A percentile compares a stretch with the other conserved stretches of the same genome.
These are phyloP conservation scores for Neonectria magnoliae DNA, from an alignment of 2,329 filamentous ascomycete genomes.

Conservation along the genomic window DNA sequence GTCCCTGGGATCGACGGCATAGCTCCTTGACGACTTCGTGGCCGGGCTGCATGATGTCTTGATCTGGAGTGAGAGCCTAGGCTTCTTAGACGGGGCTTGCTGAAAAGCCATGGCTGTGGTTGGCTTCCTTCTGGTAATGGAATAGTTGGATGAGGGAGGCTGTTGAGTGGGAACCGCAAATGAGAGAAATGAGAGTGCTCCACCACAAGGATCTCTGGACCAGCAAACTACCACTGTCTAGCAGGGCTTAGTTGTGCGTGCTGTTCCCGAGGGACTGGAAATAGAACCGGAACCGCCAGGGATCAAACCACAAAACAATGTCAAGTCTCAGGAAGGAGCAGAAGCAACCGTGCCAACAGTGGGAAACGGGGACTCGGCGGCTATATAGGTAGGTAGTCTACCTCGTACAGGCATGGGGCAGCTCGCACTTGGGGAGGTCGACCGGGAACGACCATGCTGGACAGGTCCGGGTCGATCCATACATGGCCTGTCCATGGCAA, in stretches of 20 bases:
- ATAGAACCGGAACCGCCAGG: slow-evolving; percentile 40
- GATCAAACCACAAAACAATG: slow-evolving; percentile 33
- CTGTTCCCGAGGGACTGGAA: slow-evolving; percentile 37
- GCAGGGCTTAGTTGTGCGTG: slow-evolving; percentile 28
- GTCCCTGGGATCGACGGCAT: slow-evolving; percentile 62
- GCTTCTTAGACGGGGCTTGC: slow-evolving; percentile 57
- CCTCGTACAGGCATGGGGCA: neutral
- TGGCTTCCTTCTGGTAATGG: slow-evolving; percentile 1
- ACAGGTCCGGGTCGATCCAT: slow-evolving; percentile 16
- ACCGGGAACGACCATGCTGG: slow-evolving; percentile 21
- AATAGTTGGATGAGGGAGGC: slow-evolving; percentile 5
- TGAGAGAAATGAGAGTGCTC: slow-evolving; percentile 7
- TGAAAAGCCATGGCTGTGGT: slow-evolving; percentile 49
- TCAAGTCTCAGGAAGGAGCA: slow-evolving; percentile 25
- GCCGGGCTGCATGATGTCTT: slow-evolving; percentile 54
- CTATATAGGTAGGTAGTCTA: slow-evolving; percentile 38
- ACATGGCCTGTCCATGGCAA: slow-evolving; percentile 29
- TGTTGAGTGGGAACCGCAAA: slow-evolving; percentile 13
- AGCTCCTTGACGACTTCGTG: slow-evolving; percentile 48
- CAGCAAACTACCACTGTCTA: slow-evolving; percentile 34
- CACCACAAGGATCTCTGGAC: slow-evolving; percentile 18
- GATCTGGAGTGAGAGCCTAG: slow-evolving; percentile 67
- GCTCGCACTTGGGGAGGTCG: slow-evolving; percentile 16
- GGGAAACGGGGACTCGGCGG: slow-evolving; percentile 39
- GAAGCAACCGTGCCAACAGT: slow-evolving; percentile 32